Conservation (phyloP, 306 rosid genomes). For the Dryas octopetala region DNA sequence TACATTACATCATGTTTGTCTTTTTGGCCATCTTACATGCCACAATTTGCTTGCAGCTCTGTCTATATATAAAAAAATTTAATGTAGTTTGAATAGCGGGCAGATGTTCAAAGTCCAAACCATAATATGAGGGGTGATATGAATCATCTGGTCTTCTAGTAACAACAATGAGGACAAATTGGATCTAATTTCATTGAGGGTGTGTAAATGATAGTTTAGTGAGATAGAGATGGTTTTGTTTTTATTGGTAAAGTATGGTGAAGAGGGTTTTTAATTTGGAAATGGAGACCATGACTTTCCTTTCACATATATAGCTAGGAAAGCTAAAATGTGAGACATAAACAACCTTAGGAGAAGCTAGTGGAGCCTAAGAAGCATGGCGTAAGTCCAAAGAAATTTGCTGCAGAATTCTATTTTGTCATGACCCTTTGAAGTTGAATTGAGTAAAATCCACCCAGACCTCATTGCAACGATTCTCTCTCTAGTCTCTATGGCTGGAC, state of each 20-base stretch:
- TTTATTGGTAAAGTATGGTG: conserved; percentile 16
- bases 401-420: neutral
- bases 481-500: neutral
- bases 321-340: neutral
- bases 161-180: conserved; percentile 5
- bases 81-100: conserved; percentile 36
- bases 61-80: neutral
- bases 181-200: conserved; percentile 23
- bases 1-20: conserved; percentile 10
- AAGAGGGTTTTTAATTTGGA: neutral
- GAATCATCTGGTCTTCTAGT: neutral
- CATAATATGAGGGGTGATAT: conserved; percentile 27
- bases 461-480: neutral
- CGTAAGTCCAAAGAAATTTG: neutral
- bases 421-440: neutral
- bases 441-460: conserved; percentile 1
- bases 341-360: conserved; percentile 1
- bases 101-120: conserved; percentile 33
- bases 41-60: conserved; percentile 9
- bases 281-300: conserved; percentile 13
- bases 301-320: neutral
- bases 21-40: neutral
- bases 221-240: neutral
- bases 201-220: neutral
- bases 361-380: neutral